Percentiles rank a stretch among this genome's conserved stretches.
Conservation (phyloP, 257 asterid species). For the Primulina eburnea region DNA sequence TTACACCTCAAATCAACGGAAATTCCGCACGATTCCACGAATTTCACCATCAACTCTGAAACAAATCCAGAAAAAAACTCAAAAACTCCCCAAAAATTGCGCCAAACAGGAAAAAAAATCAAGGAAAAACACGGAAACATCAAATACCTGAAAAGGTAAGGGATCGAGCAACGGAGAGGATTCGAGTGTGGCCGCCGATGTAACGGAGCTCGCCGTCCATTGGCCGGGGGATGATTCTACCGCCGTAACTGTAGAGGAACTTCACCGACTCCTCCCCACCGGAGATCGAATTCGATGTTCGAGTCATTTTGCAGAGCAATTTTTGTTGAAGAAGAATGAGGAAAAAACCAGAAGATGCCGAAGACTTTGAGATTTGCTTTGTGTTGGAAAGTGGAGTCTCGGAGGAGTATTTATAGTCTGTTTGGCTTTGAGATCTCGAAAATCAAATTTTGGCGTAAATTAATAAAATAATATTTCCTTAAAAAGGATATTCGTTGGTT, state of each 20-base stretch:
- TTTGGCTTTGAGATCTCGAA: not conserved
- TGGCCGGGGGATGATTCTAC: constrained; percentile 62
- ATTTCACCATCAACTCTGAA: not conserved
- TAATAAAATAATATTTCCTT: not conserved
- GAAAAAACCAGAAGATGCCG: not conserved
- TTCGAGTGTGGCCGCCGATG: constrained; percentile 73
- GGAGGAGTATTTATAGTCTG: not conserved
- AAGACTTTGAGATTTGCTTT: not conserved
- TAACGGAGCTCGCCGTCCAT: constrained; percentile 75
- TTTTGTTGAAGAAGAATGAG: not conserved
- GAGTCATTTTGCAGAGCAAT: constrained; percentile 31
- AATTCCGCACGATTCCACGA: not conserved
- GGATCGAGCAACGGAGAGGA: constrained; percentile 58
- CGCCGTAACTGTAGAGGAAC: constrained; percentile 81
- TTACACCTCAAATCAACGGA: not conserved
- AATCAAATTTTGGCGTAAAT: not conserved
- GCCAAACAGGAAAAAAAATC: not conserved
- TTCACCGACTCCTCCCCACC: constrained; percentile 36
- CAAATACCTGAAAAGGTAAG: constrained; percentile 34
- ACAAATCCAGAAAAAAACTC: not conserved
- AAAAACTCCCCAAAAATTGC: not conserved
- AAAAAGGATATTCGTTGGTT: not conserved
- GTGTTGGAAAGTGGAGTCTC: not conserved
- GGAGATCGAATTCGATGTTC: constrained; percentile 26
- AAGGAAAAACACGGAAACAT: not conserved